phyloP scores from a whole-genome alignment of 371 early-diverging fungal species.

The Vavraia culicis region DNA sequence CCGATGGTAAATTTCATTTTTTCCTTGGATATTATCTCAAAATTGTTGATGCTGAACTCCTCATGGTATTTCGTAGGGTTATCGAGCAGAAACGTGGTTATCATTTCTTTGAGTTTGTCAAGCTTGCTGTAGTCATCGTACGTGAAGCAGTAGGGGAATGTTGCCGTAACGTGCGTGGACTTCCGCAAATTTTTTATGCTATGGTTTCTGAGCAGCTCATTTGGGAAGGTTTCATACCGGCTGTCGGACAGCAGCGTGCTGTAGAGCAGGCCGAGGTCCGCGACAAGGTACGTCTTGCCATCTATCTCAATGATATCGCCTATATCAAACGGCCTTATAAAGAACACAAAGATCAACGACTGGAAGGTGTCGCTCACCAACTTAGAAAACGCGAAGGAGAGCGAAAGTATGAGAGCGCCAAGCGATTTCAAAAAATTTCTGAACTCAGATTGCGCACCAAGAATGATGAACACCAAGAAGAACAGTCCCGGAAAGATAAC shows the following conservation, averaged over 20 bases:
- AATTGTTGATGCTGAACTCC: conserved; percentile 9
- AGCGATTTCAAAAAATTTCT: no score
- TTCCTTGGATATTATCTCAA: not conserved
- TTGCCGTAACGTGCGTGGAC: conserved; percentile 3
- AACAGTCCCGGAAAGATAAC: not conserved
- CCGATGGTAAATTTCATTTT: conserved; percentile 9
- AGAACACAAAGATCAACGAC: conserved; percentile 33
- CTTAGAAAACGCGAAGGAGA: conserved; percentile 22
- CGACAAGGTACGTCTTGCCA: conserved; percentile 17
- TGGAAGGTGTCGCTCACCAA: conserved; percentile 21
- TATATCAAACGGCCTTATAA: conserved; percentile 35
- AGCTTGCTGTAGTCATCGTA: conserved; percentile 8
- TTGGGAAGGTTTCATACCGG: conserved; percentile 13
- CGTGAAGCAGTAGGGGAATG: conserved; percentile 3
- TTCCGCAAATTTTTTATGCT: conserved; percentile 29
- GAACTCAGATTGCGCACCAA: not conserved
- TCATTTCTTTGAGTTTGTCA: not conserved
- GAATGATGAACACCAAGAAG: not conserved
- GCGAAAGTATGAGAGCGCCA: conserved; percentile 6
- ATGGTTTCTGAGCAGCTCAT: conserved; percentile 13
- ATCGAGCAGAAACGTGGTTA: conserved; percentile 2
- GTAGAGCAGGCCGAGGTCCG: conserved; percentile 30
- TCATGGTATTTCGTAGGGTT: conserved; percentile 9
- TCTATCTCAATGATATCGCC: conserved; percentile 28
- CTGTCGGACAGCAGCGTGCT: conserved; percentile 15